Percentiles rank a stretch among this genome's conserved stretches.
phyloP scores from a whole-genome alignment of 2,329 filamentous ascomycete species.

The Alternaria postmessia region DNA sequence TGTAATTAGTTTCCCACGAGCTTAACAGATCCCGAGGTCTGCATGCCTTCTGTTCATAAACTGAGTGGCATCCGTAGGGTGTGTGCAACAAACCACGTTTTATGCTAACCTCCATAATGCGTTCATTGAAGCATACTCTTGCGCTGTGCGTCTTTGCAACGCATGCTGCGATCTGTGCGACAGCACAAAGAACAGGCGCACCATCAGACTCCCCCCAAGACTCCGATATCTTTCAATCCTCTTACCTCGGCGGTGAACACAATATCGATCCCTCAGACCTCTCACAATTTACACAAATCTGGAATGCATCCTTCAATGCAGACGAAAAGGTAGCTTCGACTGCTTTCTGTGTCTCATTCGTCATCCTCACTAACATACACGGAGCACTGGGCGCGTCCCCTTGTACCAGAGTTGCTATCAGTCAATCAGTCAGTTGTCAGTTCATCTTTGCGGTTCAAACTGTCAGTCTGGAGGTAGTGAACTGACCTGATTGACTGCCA shows the following conservation, averaged over 20 bases:
- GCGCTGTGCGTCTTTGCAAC: not conserved
- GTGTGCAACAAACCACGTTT: not conserved
- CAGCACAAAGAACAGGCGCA: slow-evolving; percentile 10
- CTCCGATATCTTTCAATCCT: slow-evolving; percentile 27
- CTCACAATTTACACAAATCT: slow-evolving; percentile 51
- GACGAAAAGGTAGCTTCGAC: slow-evolving; percentile 41
- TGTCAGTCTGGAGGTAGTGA: too few species aligned
- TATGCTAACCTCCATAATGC: not conserved
- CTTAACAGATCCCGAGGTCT: not conserved
- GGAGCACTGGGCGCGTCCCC: slow-evolving; percentile 59
- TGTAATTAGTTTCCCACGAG: not conserved
- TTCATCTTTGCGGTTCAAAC: too few species aligned
- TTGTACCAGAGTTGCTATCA: too few species aligned
- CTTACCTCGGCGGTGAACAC: slow-evolving; percentile 45
- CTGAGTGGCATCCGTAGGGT: too few species aligned
- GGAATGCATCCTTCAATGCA: slow-evolving; percentile 44
- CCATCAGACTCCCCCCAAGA: slow-evolving; percentile 27
- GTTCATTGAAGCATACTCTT: not conserved
- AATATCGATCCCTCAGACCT: slow-evolving; percentile 53
- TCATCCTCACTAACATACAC: not conserved
- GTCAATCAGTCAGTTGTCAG: too few species aligned
- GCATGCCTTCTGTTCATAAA: not conserved
- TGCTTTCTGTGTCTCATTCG: not conserved
- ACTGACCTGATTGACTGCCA: too few species aligned
- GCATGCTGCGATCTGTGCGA: not conserved